These are phyloP conservation scores for Eutrema salsugineum DNA, from an alignment of 441 rosid genomes.

Conservation along the genomic window DNA sequence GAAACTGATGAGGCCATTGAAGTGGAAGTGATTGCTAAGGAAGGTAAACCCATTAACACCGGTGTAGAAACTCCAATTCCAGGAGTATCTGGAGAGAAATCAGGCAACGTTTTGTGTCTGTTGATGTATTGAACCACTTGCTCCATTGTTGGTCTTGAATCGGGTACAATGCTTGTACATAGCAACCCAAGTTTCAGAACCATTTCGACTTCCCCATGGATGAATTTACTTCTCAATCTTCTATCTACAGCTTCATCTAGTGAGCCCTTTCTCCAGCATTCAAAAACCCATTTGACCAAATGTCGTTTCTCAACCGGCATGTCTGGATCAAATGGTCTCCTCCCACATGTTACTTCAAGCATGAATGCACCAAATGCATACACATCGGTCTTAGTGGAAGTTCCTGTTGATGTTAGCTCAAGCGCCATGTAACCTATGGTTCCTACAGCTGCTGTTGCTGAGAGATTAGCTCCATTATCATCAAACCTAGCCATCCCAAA, in stretches of 20 bases:
- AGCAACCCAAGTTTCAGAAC: slow-evolving; percentile 51
- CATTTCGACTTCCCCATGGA: slow-evolving; percentile 41
- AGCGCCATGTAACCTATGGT: slow-evolving; percentile 58
- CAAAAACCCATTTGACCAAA: slow-evolving; percentile 46
- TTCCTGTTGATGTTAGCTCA: slow-evolving; percentile 40
- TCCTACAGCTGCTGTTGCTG: slow-evolving; percentile 47
- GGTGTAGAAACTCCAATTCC: slow-evolving; percentile 21
- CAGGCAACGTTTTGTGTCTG: slow-evolving; percentile 33
- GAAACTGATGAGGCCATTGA: slow-evolving; percentile 16
- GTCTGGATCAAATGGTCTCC: slow-evolving; percentile 42
- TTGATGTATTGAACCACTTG: slow-evolving; percentile 32
- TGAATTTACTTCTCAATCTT: slow-evolving; percentile 34
- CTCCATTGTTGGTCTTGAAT: slow-evolving; percentile 34
- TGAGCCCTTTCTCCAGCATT: slow-evolving; percentile 40
- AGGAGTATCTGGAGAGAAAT: slow-evolving; percentile 20
- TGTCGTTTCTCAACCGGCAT: slow-evolving; percentile 18
- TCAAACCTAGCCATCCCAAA: slow-evolving; percentile 56
- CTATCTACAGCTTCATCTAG: slow-evolving; percentile 39
- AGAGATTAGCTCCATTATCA: slow-evolving; percentile 34
- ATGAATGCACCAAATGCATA: slow-evolving; percentile 53
- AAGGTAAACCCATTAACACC: slow-evolving; percentile 19
- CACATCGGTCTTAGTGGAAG: slow-evolving; percentile 41
- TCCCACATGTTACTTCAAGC: slow-evolving; percentile 65
- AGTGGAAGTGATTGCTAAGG: slow-evolving; percentile 1
- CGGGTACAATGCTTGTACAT: slow-evolving; percentile 36